Base-by-base conservation (phyloP, 306 rosid genomes). In the cucumber (Cucumis sativus) region DNA sequence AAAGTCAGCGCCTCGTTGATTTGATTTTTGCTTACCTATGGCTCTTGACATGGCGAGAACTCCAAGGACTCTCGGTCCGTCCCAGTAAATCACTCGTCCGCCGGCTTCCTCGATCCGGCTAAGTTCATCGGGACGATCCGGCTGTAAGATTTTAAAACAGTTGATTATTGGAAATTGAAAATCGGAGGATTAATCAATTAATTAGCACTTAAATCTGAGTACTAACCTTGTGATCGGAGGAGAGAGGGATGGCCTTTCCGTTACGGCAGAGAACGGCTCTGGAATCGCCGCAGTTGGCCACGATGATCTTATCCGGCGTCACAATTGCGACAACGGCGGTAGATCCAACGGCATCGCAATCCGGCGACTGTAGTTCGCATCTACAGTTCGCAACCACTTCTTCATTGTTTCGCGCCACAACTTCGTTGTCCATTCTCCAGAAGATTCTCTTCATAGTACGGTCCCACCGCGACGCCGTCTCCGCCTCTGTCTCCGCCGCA, bases 21-120 rank as follows among this genome's bases (percentile, higher is more conserved):
- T n/a, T 10, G 37, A 6, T 30, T 6, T 45, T n/a, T 40, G 14
- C 6, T 63, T 78, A 87, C 93, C 94, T 77, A 89, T 88, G 73
- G 94, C 88, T 78, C 94, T 87, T 3, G 94, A 89, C 91, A 85
- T 89, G 43, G 91, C 91, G 4, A 89, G 86, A 25, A 89, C 88
- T 78, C 94, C 94, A 56, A 86, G 86, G 41, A 89, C 91, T 72
- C 94, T 83, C 7, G 94, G 82, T 40, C 91, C 88, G 14, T 83
- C 91, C 90, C 91, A 87, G 79, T 83, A 87, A 23, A 89, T 89
- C 43, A 89, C 88, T 78, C 90, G 85, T 13, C 94, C 94, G 9
- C 94, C 91, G 3, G 87, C 88, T 15, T 51, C 85, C 35, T 86
- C 79, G 79, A 89, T 89, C 82, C 91, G 87, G 3, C 23, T 77